Base-by-base conservation (phyloP, 306 rosid species). In the Begonia peltatifolia region DNA sequence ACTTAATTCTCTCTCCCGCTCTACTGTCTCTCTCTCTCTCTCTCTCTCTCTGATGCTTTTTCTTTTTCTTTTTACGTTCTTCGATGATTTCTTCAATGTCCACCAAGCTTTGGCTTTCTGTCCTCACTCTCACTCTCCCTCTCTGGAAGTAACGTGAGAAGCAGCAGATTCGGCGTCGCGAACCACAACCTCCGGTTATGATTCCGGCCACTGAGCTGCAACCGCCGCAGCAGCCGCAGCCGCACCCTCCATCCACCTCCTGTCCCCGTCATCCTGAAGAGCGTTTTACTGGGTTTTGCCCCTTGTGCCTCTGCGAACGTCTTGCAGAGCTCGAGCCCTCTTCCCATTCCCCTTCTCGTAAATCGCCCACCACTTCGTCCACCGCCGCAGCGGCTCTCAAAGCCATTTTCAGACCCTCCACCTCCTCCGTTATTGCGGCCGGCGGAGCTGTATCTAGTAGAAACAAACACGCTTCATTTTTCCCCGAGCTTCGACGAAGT, bases 271-370 rank as follows among this genome's bases (percentile, higher is more conserved):
- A 90, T 46, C 95, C 99, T 0, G 84, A 83, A 22, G 99, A 90
- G 57, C 67, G 61, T 10, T 90, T 90, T 80, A 86, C 99, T 10
- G 99, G 95, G 25, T 90, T 90, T 65, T 90, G 99, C 79, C 99
- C 99, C 54, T 79, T 79, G 80, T 90, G 99, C 79, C 99, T 90
- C 65, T 90, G 92, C 99, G 99, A 90, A 36, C 92, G 95, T 46
- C 99, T 90, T 23, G 80, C 94, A 43, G 84, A 78, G 13, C 89
- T 90, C 81, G 94, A 86, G 50, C 94, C 95, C 50, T 51, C 84
- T 4, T 20, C 87, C 41, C 35, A 72, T 46, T 17, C 78, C 11
- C 64, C 82, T 12, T 41, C 79, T 52, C 82, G 82, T 14, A 81
- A 74, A 50, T 82, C 77, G n/a, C 88, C 84, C 6, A 42, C 18